Evolutionary conservation across 139 green algal genomes (phyloP).

Genomic region (Tetradesmus lagerheimii): DNA sequence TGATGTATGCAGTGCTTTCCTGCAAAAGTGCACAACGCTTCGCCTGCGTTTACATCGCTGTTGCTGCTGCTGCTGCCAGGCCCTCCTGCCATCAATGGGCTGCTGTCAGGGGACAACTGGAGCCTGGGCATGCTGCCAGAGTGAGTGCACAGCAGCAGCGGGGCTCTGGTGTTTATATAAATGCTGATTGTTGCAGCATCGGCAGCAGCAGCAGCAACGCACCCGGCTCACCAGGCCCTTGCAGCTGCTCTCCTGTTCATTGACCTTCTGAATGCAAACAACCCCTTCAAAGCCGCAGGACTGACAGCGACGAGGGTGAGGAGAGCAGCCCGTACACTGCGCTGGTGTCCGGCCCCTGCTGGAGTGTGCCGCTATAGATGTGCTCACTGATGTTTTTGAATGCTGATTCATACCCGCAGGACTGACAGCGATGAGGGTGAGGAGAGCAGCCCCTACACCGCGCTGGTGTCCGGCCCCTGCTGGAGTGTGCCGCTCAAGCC

Average conservation of each 20-base stretch:
- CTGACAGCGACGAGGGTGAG: neutral
- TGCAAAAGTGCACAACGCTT: too few relatives aligned
- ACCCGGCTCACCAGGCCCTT: neutral
- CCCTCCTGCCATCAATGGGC: neutral
- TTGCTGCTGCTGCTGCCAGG: neutral
- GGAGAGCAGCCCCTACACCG: conserved; percentile 28
- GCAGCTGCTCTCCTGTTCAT: too few relatives aligned
- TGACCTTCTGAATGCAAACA: too few relatives aligned
- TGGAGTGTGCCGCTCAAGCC: conserved; percentile 40
- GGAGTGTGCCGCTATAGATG: neutral
- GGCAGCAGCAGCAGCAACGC: neutral
- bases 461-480: conserved; percentile 33
- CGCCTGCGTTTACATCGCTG: neutral
- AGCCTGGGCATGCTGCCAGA: conserved; percentile 31
- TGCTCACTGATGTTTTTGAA: too few relatives aligned
- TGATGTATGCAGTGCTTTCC: too few relatives aligned
- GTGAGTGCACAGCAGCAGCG: neutral
- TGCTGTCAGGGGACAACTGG: conserved; percentile 37
- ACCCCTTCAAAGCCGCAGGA: neutral
- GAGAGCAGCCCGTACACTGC: conserved; percentile 7
- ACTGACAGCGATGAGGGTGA: neutral
- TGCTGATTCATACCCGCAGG: neutral
- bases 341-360: neutral
- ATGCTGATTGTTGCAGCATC: neutral
- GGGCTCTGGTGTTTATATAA: too few relatives aligned